A percentile compares a stretch with the other conserved stretches of the same genome.
Evolutionary conservation across 805 yeast genomes (phyloP).

Genomic region (Spathaspora girioi): DNA sequence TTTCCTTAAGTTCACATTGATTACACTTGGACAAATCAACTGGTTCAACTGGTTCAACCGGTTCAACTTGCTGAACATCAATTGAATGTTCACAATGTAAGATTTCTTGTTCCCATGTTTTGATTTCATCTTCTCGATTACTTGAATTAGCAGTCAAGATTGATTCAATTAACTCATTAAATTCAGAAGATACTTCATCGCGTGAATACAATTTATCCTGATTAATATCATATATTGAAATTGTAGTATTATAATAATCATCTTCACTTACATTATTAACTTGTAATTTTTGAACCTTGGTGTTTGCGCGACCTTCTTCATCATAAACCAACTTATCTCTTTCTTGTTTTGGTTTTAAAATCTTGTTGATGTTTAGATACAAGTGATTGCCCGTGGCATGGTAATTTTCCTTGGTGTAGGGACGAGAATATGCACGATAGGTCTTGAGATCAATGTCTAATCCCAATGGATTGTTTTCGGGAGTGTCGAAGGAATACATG

Average conservation of each 20-base stretch:
- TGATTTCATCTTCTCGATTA: constrained; percentile 61
- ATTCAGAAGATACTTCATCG: constrained; percentile 16
- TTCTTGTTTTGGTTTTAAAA: constrained; percentile 38
- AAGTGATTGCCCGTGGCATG: constrained; percentile 48
- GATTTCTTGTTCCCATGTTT: constrained; percentile 90
- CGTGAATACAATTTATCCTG: constrained; percentile 22
- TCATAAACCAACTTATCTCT: constrained; percentile 14
- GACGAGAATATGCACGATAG: constrained; percentile 64
- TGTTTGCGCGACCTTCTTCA: constrained; percentile 22
- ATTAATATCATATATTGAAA: constrained; percentile 38
- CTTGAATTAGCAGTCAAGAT: constrained; percentile 59
- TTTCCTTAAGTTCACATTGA: constrained; percentile 63
- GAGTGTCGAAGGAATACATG: constrained; percentile 76
- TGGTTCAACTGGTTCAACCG: too few species aligned
- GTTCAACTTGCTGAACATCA: constrained; percentile 43
- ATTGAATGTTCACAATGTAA: constrained; percentile 74
- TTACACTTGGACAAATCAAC: constrained; percentile 46
- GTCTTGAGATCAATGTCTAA: constrained; percentile 74
- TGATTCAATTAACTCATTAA: constrained; percentile 32
- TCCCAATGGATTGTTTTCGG: constrained; percentile 48
- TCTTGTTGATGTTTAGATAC: constrained; percentile 58
- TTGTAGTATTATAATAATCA: constrained; percentile 51
- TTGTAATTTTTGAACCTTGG: constrained; percentile 63
- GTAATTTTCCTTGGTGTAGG: constrained; percentile 57
- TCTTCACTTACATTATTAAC: constrained; percentile 60